phyloP scores from a whole-genome alignment of 352 stramenopile genomes.

The Phytophthora pseudosyringae region DNA sequence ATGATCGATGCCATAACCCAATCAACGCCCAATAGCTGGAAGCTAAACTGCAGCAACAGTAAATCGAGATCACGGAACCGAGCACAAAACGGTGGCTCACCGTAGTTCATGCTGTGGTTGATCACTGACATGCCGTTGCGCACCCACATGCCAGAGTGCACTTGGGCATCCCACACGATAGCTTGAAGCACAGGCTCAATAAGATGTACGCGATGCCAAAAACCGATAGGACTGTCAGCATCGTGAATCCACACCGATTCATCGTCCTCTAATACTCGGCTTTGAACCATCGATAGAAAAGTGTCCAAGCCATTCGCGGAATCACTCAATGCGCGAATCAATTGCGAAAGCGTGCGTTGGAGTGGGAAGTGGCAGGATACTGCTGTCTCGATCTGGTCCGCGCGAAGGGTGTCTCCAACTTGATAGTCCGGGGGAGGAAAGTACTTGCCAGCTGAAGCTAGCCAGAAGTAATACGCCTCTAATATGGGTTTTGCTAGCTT shows the following conservation, averaged over 20 bases:
- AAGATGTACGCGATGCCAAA: conserved; percentile 84
- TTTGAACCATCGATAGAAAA: conserved; percentile 63
- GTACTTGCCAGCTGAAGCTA: conserved; percentile 77
- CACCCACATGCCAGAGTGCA: conserved; percentile 85
- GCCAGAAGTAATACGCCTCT: conserved; percentile 84
- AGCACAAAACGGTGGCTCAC: conserved; percentile 86
- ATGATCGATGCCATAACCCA: conserved; percentile 82
- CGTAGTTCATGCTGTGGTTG: conserved; percentile 92
- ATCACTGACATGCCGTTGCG: conserved; percentile 86
- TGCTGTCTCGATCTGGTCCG: conserved; percentile 63
- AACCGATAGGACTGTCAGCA: conserved; percentile 62
- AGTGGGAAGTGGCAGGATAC: conserved; percentile 86
- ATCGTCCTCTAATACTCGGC: conserved; percentile 24
- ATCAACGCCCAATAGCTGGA: conserved; percentile 75
- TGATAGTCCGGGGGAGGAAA: conserved; percentile 71
- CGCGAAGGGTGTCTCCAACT: conserved; percentile 57
- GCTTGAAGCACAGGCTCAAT: conserved; percentile 81
- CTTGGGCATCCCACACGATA: conserved; percentile 89
- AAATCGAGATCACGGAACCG: conserved; percentile 86
- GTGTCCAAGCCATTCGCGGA: conserved; percentile 57
- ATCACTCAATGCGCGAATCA: conserved; percentile 76
- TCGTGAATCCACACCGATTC: conserved; percentile 68
- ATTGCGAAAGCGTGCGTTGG: conserved; percentile 75
- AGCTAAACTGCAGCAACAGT: conserved; percentile 80
- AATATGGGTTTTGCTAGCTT: conserved; percentile 71